These are phyloP conservation scores for Strobilomyces confusus DNA, from an alignment of 768 basidiomycete genomes.

Conservation along the genomic window DNA sequence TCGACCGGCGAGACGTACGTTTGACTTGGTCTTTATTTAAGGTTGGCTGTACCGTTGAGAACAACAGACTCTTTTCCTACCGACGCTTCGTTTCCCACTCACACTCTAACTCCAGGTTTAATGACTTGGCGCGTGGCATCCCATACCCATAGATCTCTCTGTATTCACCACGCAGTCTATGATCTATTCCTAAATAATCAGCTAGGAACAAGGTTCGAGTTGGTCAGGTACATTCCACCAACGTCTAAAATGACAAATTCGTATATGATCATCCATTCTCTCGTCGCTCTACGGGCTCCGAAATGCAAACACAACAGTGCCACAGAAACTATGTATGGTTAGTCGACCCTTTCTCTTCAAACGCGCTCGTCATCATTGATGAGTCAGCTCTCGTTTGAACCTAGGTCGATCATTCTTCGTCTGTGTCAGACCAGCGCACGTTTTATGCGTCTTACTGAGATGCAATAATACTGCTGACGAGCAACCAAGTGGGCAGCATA, in stretches of 20 bases:
- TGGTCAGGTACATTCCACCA: too few relatives aligned
- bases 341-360: background rate
- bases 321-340: too few relatives aligned
- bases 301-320: too few relatives aligned
- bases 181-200: background rate
- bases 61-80: background rate
- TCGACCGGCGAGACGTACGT: background rate
- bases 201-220: background rate
- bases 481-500: too few relatives aligned
- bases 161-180: background rate
- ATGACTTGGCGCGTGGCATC: background rate
- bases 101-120: background rate
- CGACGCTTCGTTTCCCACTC: background rate
- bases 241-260: background rate
- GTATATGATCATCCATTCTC: background rate
- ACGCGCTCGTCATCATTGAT: background rate
- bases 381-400: background rate
- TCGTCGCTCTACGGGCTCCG: too few relatives aligned
- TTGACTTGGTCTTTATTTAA: background rate
- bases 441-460: too few relatives aligned
- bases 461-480: too few relatives aligned
- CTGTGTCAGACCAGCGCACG: too few relatives aligned
- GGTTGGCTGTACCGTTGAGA: background rate
- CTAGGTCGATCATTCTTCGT: too few relatives aligned
- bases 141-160: background rate